Conservation (phyloP, 2,329 filamentous ascomycete genomes). For the Cylindrodendrum hubeiense region DNA sequence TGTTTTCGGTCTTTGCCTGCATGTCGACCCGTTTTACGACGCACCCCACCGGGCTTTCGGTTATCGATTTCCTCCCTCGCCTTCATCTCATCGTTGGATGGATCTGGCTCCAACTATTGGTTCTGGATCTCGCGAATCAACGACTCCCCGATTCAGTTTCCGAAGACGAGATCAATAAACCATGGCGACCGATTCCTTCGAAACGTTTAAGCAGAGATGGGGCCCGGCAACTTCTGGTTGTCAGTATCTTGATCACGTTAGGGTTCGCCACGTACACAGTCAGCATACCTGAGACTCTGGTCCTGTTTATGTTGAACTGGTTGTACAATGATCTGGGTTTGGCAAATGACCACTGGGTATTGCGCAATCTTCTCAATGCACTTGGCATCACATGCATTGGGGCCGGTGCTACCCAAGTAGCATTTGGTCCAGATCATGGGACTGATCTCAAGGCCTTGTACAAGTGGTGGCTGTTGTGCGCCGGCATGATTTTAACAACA, state of each 20-base stretch:
- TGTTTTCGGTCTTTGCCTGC: background rate
- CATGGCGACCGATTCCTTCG: background rate
- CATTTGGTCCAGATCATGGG: background rate
- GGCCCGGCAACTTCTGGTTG: background rate
- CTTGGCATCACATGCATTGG: background rate
- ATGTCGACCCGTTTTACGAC: background rate
- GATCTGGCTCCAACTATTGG: background rate
- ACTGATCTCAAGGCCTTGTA: background rate
- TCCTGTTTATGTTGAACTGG: background rate
- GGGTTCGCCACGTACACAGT: background rate
- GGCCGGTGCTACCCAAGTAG: background rate
- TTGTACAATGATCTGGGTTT: background rate
- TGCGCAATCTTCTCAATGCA: background rate
- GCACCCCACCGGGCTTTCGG: background rate
- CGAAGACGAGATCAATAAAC: background rate
- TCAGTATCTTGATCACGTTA: background rate
- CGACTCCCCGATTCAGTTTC: background rate
- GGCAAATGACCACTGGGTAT: background rate
- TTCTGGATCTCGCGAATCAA: background rate
- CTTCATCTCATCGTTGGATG: background rate
- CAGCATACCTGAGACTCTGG: background rate
- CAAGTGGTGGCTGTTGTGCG: background rate
- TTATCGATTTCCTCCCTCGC: background rate
- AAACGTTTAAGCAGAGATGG: background rate
- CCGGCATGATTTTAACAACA: background rate